Conservation (phyloP, 2,329 filamentous ascomycete genomes). For the Ascochyta pisi region DNA sequence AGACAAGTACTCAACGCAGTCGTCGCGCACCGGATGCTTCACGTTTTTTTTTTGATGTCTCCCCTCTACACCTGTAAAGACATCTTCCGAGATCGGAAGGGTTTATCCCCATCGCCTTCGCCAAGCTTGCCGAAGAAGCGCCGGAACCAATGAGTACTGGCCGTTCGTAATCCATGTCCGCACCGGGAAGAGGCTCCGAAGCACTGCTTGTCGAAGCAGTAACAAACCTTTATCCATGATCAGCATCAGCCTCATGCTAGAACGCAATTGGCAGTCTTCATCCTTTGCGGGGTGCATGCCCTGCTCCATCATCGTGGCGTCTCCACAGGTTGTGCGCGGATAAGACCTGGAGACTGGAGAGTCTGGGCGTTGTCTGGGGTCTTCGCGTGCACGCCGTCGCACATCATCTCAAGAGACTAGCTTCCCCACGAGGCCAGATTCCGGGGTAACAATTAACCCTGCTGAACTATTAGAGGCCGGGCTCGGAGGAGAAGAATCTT, state of each 20-base stretch:
- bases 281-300: slow-evolving; percentile 16
- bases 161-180: slow-evolving; percentile 6
- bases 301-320: slow-evolving; percentile 8
- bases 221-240: slow-evolving; percentile 12
- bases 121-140: not conserved
- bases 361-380: slow-evolving; percentile 17
- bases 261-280: slow-evolving; percentile 8
- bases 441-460: slow-evolving; percentile 21
- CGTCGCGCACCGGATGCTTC: slow-evolving; percentile 6
- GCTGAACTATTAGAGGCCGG: slow-evolving; percentile 15
- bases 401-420: slow-evolving; percentile 12
- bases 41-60: slow-evolving; percentile 7
- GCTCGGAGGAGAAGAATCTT: slow-evolving; percentile 19
- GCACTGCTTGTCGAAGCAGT: not conserved
- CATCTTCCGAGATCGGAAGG: slow-evolving; percentile 20
- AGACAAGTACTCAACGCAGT: not conserved
- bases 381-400: slow-evolving; percentile 12
- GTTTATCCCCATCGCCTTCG: slow-evolving; percentile 16
- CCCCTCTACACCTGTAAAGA: slow-evolving; percentile 12
- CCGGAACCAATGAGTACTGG: slow-evolving; percentile 8
- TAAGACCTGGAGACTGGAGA: slow-evolving; percentile 17
- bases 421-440: slow-evolving; percentile 20
- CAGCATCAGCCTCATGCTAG: not conserved
- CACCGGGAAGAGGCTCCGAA: slow-evolving; percentile 1
- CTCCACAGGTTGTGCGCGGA: slow-evolving; percentile 12